Conservation (phyloP, 371 early-diverging fungal genomes). For the Mucor mucedo region DNA sequence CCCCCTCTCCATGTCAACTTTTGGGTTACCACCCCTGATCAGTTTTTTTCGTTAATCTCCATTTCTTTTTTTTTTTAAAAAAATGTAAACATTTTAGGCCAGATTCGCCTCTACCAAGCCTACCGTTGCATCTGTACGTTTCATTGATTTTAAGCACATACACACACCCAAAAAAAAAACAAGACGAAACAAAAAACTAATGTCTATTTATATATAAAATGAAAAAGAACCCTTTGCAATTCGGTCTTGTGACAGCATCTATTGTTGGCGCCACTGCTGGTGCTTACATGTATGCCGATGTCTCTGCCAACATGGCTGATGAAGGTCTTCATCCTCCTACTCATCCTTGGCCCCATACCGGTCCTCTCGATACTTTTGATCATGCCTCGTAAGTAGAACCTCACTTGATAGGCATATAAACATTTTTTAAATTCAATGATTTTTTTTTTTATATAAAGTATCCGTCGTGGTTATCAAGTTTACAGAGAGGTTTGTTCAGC, state of each 20-base stretch:
- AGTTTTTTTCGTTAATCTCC: background rate
- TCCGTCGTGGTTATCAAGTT: slow-evolving; percentile 98
- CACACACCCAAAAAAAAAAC: too few species aligned
- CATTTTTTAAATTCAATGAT: slow-evolving; percentile 3
- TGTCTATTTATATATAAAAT: slow-evolving; percentile 2
- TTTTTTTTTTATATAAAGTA: slow-evolving; percentile 49
- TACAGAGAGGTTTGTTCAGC: slow-evolving; percentile 98
- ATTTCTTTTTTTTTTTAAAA: slow-evolving; percentile 6
- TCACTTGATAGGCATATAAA: background rate
- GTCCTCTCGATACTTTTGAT: slow-evolving; percentile 86
- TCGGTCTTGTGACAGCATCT: slow-evolving; percentile 60
- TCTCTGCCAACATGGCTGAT: slow-evolving; percentile 79
- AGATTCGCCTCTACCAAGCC: slow-evolving; percentile 57
- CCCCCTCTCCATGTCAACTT: background rate
- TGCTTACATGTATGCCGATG: slow-evolving; percentile 59
- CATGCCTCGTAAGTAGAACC: slow-evolving; percentile 81
- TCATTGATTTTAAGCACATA: too few species aligned
- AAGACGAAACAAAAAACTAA: background rate
- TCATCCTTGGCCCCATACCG: slow-evolving; percentile 89
- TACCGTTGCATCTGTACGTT: slow-evolving; percentile 19
- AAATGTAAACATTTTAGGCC: slow-evolving; percentile 32
- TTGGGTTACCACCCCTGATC: background rate
- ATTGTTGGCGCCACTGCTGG: slow-evolving; percentile 63
- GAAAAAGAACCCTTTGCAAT: slow-evolving; percentile 46
- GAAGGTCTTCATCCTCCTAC: slow-evolving; percentile 92